Evolutionary conservation across 768 basidiomycete genomes (phyloP).

Genomic region (Boletellus ananiceps): DNA sequence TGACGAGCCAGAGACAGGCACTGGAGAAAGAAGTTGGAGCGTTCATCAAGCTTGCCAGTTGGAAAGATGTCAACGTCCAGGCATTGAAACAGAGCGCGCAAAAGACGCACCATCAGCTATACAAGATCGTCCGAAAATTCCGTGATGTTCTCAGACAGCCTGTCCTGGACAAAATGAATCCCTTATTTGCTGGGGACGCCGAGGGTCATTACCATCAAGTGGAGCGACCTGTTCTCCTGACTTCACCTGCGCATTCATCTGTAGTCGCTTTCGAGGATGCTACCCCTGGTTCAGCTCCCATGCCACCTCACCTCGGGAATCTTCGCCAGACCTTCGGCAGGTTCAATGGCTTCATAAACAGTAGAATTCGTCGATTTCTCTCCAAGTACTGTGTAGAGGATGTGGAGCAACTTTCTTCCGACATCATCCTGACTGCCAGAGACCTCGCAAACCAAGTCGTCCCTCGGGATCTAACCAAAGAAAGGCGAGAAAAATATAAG

Average conservation of each 20-base stretch:
- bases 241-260: not conserved
- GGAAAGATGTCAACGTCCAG: conserved; percentile 96
- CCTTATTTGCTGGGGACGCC: conserved; percentile 32
- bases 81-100: conserved; percentile 90
- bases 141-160: conserved; percentile 84
- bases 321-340: conserved; percentile 46
- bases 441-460: conserved; percentile 48
- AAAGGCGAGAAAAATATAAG: conserved; percentile 54
- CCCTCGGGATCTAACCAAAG: conserved; percentile 39
- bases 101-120: conserved; percentile 84
- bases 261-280: conserved; percentile 1
- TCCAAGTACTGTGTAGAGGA: conserved; percentile 34
- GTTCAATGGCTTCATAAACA: conserved; percentile 43
- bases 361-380: conserved; percentile 42
- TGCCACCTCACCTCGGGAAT: conserved; percentile 41
- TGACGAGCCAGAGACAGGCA: conserved; percentile 50
- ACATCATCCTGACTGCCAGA: conserved; percentile 60
- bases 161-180: conserved; percentile 38
- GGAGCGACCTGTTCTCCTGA: conserved; percentile 11
- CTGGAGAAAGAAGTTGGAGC: conserved; percentile 80
- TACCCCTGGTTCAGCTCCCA: not conserved
- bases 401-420: conserved; percentile 53
- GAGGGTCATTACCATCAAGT: conserved; percentile 26
- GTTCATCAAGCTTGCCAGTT: conserved; percentile 93
- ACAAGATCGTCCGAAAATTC: conserved; percentile 88